Conservation (phyloP, 2,329 filamentous ascomycete species). For the Clonostachys solani region DNA sequence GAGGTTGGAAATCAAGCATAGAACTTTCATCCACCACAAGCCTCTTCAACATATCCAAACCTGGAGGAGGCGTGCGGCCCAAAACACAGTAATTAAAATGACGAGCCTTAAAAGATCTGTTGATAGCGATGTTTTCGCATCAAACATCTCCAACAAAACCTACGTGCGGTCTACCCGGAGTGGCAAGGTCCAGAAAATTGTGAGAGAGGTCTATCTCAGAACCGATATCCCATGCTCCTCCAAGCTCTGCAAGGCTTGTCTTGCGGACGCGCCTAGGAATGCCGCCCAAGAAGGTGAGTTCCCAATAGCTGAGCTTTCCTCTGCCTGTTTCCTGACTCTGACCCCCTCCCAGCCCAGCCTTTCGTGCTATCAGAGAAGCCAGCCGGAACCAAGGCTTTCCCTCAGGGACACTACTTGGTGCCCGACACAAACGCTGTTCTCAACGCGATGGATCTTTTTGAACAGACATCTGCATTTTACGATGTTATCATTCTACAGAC, state of each 20-base stretch:
- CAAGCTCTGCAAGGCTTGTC: slow-evolving; percentile 75
- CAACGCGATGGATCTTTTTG: slow-evolving; percentile 95
- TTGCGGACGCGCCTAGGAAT: slow-evolving; percentile 70
- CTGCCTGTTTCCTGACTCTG: no score
- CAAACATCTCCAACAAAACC: slow-evolving; percentile 89
- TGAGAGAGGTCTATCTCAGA: slow-evolving; percentile 90
- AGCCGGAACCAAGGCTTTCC: slow-evolving; percentile 75
- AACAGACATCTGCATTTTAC: slow-evolving; percentile 86
- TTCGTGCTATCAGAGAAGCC: slow-evolving; percentile 89
- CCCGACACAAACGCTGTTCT: slow-evolving; percentile 96
- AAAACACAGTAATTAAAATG: slow-evolving; percentile 32
- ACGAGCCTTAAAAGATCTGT: slow-evolving; percentile 60
- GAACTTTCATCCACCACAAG: neutral
- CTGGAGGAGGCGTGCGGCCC: slow-evolving; percentile 5
- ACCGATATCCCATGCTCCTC: slow-evolving; percentile 98
- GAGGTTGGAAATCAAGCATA: neutral
- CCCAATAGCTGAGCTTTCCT: neutral
- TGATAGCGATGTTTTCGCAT: slow-evolving; percentile 47
- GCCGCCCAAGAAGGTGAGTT: slow-evolving; percentile 69
- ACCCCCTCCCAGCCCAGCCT: slow-evolving; percentile 54
- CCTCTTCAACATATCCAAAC: neutral
- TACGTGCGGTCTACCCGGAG: slow-evolving; percentile 92
- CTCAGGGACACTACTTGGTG: slow-evolving; percentile 87
- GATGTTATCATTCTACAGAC: slow-evolving; percentile 97
- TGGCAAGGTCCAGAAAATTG: slow-evolving; percentile 98